Evolutionary conservation across 2,329 filamentous ascomycete species (phyloP), one percentile per base, ranked within the genome.

Genomic region (Berkeleyomyces basicola): DNA sequence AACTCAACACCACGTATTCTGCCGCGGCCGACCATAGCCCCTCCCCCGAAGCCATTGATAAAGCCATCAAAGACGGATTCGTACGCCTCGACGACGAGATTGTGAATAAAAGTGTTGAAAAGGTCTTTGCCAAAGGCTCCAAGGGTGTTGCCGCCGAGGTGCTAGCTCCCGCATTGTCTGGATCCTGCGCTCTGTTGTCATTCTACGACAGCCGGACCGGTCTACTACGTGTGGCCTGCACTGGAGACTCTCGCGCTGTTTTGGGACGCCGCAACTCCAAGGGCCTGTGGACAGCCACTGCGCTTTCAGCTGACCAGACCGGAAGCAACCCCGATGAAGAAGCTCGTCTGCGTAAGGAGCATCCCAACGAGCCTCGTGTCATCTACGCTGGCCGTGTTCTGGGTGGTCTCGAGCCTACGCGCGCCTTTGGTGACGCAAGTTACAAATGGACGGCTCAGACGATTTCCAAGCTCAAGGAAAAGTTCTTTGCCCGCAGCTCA

Each of bases 361-460:
- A 99, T 70, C 93, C 93, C 0, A 87, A 87, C 37, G 93, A 99
- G 74, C 86, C 88, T 11, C 80, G 91, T 68, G 93, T 96, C 7
- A 84, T 96, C 47, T 81, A 85, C 51, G 93, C 95, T 68, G 93
- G 93, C 4, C 87, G 93, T 65, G 89, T 99, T 14, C 80, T 99
- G 0, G 93, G 93, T 53, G 88, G 91, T 16, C 78, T 99, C 10
- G 93, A 99, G 72, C 93, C 93, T 3, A 92, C 87, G 16, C 85
- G 93, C 66, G 92, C 95, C 0, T 99, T 99, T 73, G 95, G 93
- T 43, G 93, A 99, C 73, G 92, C 93, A 7, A 86, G 87, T 68
- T 99, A 99, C 78, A 99, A 99, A 74, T 99, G 93, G 93, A 88
- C 82, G 64, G 81, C 82, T 60, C 90, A 96, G 65, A 86, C 90